Base-by-base conservation (phyloP, 2,329 filamentous ascomycete species). In the Beauveria pseudobassiana region DNA sequence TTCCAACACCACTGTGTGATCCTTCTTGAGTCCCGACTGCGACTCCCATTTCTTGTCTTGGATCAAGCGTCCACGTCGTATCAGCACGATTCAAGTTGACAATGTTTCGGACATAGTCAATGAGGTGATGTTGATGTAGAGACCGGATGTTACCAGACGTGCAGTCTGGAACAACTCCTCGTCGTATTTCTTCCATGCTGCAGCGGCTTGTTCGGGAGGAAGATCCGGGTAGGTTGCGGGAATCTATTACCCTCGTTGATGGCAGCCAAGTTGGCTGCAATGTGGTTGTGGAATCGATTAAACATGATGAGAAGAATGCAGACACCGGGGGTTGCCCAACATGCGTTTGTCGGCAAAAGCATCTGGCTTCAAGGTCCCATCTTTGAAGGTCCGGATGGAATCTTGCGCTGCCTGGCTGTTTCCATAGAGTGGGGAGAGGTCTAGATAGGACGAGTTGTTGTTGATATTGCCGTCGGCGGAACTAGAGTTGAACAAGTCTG, bases 181-280 rank as follows among this genome's bases (percentile, higher is more conserved):
- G 65, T 93, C 89, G 62, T 87, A 85, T 73, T 88, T 89, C 66
- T 81, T 83, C 85, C 85, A 88, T 0, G 80, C 81, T 0, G 74
- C 75, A 0, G 73, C 75, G 0, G 74, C 73, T 28, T 79, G 77
- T 48, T 87, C 83, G 2, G 78, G 78, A 0, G 76, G 68, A 0
- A 84, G 75, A 0, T 75, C 65, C 5, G 77, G 73, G 77, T 69
- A 0, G 91, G 90, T 63, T 85, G 87, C 0, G 81, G 83, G 74
- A 96, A 97, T 24, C 90, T 84, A 18, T 86, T 87, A 50, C 85
- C 84, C 68, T 97, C 93, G 68, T 97, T 96, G 74, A 97, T 93
- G n/a, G 82, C 77, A 0, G 89, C 89, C 20, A 97, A 78, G 64
- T 93, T 88, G 59, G 86, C 83, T 1, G 90, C 92, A 0, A 92